phyloP scores from a whole-genome alignment of 495 filamentous ascomycete species.

The Neurospora sp. region DNA sequence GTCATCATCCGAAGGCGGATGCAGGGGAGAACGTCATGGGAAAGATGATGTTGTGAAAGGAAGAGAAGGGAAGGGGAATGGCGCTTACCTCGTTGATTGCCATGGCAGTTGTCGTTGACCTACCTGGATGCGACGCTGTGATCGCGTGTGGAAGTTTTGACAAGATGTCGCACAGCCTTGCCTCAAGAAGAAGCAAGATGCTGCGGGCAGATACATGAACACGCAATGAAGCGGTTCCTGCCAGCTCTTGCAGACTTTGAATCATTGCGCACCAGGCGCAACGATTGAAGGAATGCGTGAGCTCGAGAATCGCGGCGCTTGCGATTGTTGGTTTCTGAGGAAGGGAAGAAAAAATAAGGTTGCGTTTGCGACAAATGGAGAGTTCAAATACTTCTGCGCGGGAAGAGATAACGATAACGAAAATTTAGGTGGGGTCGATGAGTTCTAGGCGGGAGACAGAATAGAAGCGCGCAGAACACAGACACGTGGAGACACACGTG shows the following conservation, averaged over 20 bases:
- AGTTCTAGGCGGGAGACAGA: neutral
- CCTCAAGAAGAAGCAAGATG: neutral
- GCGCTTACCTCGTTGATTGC: conserved; percentile 13
- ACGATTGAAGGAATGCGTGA: neutral
- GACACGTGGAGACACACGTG: neutral
- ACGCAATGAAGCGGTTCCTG: neutral
- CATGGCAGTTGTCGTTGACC: neutral
- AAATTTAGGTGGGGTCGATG: conserved; percentile 4
- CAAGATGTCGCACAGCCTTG: neutral
- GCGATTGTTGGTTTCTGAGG: neutral
- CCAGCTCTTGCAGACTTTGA: neutral
- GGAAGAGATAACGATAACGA: conserved; percentile 7
- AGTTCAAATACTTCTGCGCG: conserved; percentile 5
- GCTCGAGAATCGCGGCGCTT: neutral
- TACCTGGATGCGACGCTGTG: neutral
- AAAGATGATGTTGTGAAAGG: neutral
- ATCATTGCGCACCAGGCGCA: neutral
- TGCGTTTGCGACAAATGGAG: neutral
- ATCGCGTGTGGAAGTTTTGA: neutral
- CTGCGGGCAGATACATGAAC: neutral
- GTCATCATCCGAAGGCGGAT: conserved; percentile 63
- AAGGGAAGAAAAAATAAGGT: conserved; percentile 2
- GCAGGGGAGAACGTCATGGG: neutral
- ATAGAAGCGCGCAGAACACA: neutral
- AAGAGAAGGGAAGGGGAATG: conserved; percentile 1